Base-by-base conservation (phyloP, 345 rosid species). In the Populus davidiana region DNA sequence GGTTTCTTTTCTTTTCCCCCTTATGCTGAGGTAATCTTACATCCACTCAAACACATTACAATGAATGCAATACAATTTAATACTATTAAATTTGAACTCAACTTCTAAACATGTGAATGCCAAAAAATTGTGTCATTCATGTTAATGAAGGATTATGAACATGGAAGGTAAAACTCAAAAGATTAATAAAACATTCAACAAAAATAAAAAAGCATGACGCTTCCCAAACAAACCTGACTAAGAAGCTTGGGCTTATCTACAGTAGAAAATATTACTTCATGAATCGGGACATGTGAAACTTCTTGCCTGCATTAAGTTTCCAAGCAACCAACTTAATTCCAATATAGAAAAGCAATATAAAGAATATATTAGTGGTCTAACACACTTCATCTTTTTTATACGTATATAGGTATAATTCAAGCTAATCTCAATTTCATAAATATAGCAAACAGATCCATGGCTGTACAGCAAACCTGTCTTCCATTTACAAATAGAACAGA, bases 181-280 rank as follows among this genome's bases (percentile, higher is more conserved):
- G 25, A 67, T 21, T 39, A n/a, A 20, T 56, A 29, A 33, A 44
- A 70, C 63, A 41, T 39, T 39, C 49, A 18, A 69, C 59, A 72
- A 61, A 16, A 56, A 36, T 56, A 14, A 77, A 67, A 39, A 72
- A 27, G 44, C 33, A 72, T 41, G 23, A 68, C 36, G 65, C 38
- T 38, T 21, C 61, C 69, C 49, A 80, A 61, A 62, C 50, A 65
- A 82, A 90, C 97, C 92, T 90, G 90, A 83, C 94, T 89, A 78
- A 90, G 92, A 84, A 90, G 87, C 87, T 92, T 92, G 47, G 92
- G 94, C 79, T 85, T 90, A 85, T 92, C 94, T 70, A 84, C 73
- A 2, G 92, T 86, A 72, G 91, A 92, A 87, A 92, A 90, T 77
- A 88, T 86, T 59, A 92, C 90, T 88, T 92, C 94, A 72, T 92